Conservation (phyloP, 108 stramenopile genomes). For the Conticribra weissflogii region DNA sequence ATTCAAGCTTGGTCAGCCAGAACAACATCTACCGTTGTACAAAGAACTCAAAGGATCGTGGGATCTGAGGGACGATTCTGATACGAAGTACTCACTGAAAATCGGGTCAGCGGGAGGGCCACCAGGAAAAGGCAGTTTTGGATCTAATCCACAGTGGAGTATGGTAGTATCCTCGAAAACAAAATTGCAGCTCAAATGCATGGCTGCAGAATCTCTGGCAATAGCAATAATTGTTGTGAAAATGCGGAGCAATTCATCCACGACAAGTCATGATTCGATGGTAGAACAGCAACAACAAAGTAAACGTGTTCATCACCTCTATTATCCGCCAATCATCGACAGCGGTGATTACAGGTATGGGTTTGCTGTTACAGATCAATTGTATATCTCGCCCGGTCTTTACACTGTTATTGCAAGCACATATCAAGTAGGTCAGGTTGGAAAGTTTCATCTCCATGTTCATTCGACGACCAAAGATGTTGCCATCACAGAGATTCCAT, state of each 20-base stretch:
- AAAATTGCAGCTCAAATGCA: conserved; percentile 60
- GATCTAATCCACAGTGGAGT: conserved; percentile 65
- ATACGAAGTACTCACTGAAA: conserved; percentile 23
- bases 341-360: conserved; percentile 73
- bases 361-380: conserved; percentile 55
- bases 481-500: conserved; percentile 21
- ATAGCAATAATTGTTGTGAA: conserved; percentile 63
- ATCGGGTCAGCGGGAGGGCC: conserved; percentile 61
- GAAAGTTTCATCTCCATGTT: conserved; percentile 32
- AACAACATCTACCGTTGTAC: conserved; percentile 35
- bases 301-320: conserved; percentile 37
- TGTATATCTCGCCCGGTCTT: conserved; percentile 45
- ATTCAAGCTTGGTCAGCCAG: conserved; percentile 58
- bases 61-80: conserved; percentile 16
- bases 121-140: conserved; percentile 47
- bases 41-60: conserved; percentile 23
- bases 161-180: conserved; percentile 34
- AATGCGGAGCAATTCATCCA: not conserved
- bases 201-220: conserved; percentile 49
- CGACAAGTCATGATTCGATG: not conserved
- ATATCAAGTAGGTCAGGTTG: conserved; percentile 49
- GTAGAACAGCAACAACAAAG: conserved; percentile 1
- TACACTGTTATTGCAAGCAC: conserved; percentile 65
- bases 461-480: conserved; percentile 32
- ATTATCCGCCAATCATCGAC: conserved; percentile 55